Percentiles rank a stretch among this genome's conserved stretches.
phyloP scores from a whole-genome alignment of 1,284 basidiomycete genomes.

The Ganoderma lucidum region DNA sequence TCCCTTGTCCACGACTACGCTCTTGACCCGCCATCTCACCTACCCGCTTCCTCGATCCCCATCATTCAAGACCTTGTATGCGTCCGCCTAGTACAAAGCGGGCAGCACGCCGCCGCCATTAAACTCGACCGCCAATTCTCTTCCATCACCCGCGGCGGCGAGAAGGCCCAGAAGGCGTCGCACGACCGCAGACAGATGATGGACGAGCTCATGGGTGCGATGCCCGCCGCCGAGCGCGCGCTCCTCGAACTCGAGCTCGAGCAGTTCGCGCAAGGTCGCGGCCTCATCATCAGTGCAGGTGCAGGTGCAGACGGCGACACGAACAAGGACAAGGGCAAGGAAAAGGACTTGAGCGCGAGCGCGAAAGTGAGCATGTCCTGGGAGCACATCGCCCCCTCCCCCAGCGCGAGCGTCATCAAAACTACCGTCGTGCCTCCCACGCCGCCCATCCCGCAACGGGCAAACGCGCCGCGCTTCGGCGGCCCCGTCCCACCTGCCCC shows the following conservation, averaged over 20 bases:
- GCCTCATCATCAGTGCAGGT: constrained; percentile 3
- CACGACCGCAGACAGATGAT: constrained; percentile 74
- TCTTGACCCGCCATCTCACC: constrained; percentile 58
- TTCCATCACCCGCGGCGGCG: constrained; percentile 37
- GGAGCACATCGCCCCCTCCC: constrained; percentile 50
- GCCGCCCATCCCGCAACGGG: constrained; percentile 37
- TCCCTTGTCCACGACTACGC: constrained; percentile 62
- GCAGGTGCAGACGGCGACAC: constrained; percentile 12
- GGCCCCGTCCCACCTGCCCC: constrained; percentile 22
- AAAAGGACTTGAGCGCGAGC: constrained; percentile 39
- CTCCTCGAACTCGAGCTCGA: constrained; percentile 62
- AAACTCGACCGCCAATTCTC: constrained; percentile 76
- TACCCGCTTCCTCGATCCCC: constrained; percentile 58
- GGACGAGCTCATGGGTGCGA: constrained; percentile 64
- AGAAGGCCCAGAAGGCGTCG: constrained; percentile 38
- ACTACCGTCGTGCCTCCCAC: constrained; percentile 17
- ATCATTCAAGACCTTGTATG: constrained; percentile 84
- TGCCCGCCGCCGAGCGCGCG: constrained; percentile 65
- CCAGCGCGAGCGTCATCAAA: constrained; percentile 10
- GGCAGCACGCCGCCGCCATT: constrained; percentile 76
- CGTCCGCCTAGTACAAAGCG: constrained; percentile 79
- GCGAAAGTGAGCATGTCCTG: constrained; percentile 58
- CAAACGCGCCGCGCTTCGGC: constrained; percentile 43
- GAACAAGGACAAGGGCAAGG: constrained; percentile 7
- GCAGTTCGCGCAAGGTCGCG: constrained; percentile 37